Percentiles rank a stretch among this genome's conserved stretches.
phyloP scores from a whole-genome alignment of 768 basidiomycete genomes.

The Mycena belliarum region DNA sequence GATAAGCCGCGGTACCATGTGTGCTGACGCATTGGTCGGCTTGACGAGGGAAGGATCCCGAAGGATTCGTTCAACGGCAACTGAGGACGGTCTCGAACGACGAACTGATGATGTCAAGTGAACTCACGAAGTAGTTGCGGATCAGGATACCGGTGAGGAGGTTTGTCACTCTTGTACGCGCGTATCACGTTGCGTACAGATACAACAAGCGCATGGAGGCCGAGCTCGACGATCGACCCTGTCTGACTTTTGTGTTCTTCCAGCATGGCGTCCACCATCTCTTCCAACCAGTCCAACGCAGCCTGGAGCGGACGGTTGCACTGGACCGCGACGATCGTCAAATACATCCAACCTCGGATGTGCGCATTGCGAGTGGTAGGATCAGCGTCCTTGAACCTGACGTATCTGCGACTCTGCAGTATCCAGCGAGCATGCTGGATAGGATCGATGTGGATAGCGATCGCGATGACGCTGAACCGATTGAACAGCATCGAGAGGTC shows the following conservation, averaged over 20 bases:
- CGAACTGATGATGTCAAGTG: no score
- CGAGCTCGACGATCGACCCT: slow-evolving; percentile 14
- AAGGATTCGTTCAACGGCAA: slow-evolving; percentile 16
- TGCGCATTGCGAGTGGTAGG: slow-evolving; percentile 64
- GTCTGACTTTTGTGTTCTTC: slow-evolving; percentile 49
- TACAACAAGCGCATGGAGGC: slow-evolving; percentile 6
- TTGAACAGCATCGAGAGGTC: slow-evolving; percentile 82
- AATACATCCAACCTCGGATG: slow-evolving; percentile 73
- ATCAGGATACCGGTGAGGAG: slow-evolving; percentile 53
- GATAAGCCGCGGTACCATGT: slow-evolving; percentile 59
- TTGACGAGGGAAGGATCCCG: slow-evolving; percentile 2
- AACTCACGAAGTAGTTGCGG: slow-evolving; percentile 51
- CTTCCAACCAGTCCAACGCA: slow-evolving; percentile 63
- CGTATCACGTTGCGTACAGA: slow-evolving; percentile 10
- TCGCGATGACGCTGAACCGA: slow-evolving; percentile 70
- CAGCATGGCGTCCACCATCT: slow-evolving; percentile 56
- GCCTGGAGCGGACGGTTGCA: slow-evolving; percentile 50
- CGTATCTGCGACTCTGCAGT: slow-evolving; percentile 64
- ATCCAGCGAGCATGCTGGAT: slow-evolving; percentile 53
- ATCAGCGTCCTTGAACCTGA: slow-evolving; percentile 68
- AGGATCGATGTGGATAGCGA: slow-evolving; percentile 67
- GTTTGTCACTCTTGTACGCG: not conserved
- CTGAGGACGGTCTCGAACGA: not conserved
- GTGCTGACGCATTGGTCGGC: slow-evolving; percentile 26
- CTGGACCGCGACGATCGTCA: slow-evolving; percentile 62